Percentiles rank a stretch among this genome's conserved stretches.
phyloP scores from a whole-genome alignment of 208 protist genomes.

The Acanthamoeba polyphaga region DNA sequence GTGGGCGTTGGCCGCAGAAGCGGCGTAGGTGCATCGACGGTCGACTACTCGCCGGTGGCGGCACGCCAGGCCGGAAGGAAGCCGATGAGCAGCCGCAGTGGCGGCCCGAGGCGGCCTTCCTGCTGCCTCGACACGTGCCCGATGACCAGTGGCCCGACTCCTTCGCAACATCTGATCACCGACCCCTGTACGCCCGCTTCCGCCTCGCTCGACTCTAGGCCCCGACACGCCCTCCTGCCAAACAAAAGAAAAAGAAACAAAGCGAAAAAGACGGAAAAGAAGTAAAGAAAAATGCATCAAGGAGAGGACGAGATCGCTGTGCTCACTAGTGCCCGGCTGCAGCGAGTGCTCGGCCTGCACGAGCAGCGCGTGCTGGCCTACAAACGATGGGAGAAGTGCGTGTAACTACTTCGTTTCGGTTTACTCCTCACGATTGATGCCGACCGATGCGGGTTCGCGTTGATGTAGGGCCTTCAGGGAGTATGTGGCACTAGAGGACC shows the following conservation, averaged over 20 bases:
- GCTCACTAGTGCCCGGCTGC: neutral
- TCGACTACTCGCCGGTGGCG: neutral
- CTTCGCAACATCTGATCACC: neutral
- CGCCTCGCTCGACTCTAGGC: too few species aligned
- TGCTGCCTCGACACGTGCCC: neutral
- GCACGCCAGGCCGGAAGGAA: too few species aligned
- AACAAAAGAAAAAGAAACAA: too few species aligned
- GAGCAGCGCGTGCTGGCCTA: conserved; percentile 35
- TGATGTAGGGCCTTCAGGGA: neutral
- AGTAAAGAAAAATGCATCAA: too few species aligned
- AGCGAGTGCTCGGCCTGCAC: conserved; percentile 1
- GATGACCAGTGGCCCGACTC: neutral
- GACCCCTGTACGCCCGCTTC: neutral
- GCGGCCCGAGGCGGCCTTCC: neutral
- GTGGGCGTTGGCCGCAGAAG: too few species aligned
- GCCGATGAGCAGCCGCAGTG: neutral
- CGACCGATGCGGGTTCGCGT: neutral
- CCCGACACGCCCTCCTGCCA: too few species aligned
- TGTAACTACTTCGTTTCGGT: neutral
- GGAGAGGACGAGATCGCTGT: too few species aligned
- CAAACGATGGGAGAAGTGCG: conserved; percentile 26
- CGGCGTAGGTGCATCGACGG: too few species aligned
- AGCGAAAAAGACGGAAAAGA: too few species aligned
- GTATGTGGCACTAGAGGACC: neutral
- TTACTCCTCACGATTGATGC: neutral